These are phyloP conservation scores for Septoria linicola DNA, from an alignment of 2,329 filamentous ascomycete species.

Conservation along the genomic window DNA sequence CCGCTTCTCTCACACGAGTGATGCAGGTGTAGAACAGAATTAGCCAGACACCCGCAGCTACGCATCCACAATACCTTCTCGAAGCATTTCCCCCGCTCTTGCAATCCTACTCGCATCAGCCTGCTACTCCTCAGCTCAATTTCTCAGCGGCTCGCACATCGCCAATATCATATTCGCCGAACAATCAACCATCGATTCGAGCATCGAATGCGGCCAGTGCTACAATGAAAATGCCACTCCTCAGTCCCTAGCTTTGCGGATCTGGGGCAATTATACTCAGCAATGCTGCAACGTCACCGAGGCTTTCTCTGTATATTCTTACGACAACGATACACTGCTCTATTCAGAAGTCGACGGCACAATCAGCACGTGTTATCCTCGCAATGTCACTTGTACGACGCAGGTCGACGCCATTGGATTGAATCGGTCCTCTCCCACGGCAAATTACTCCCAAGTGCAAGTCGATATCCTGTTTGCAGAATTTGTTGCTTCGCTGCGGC, in stretches of 20 bases:
- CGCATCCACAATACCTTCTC: neutral
- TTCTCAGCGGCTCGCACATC: neutral
- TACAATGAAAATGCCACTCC: neutral
- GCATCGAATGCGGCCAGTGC: neutral
- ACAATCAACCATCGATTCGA: conserved; percentile 1
- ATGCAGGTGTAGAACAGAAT: too few species aligned
- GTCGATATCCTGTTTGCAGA: neutral
- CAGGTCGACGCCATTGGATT: neutral
- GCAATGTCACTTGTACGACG: neutral
- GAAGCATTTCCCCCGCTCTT: neutral
- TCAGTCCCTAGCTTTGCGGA: neutral
- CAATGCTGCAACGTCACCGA: neutral
- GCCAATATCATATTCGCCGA: neutral
- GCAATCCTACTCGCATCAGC: neutral
- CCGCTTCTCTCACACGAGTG: too few species aligned
- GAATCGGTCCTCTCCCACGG: neutral
- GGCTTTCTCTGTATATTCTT: neutral
- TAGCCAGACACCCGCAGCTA: too few species aligned
- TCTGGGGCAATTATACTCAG: neutral
- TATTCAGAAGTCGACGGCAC: neutral
- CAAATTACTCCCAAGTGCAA: conserved; percentile 2
- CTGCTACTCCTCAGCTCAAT: neutral
- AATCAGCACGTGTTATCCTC: neutral
- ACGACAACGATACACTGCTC: neutral
- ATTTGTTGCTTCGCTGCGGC: neutral